phyloP scores from a whole-genome alignment of 2,329 filamentous ascomycete genomes.

The Pseudogymnoascus sp. region DNA sequence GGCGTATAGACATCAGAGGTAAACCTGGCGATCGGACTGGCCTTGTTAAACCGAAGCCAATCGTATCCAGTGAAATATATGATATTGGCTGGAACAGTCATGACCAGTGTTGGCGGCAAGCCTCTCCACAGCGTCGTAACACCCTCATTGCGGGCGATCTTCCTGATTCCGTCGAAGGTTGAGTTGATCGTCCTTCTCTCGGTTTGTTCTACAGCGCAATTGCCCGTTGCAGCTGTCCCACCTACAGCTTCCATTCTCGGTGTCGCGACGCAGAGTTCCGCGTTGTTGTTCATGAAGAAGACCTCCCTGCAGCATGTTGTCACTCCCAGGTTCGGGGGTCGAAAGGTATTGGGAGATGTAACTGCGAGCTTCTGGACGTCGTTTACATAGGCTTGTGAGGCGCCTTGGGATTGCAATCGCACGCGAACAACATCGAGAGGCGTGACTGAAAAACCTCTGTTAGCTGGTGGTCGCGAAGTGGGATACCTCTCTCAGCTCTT shows the following conservation, averaged over 20 bases:
- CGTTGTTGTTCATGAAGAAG: constrained; percentile 86
- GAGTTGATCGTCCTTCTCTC: constrained; percentile 79
- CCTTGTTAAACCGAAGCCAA: constrained; percentile 69
- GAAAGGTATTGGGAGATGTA: constrained; percentile 56
- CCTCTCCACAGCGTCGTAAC: constrained; percentile 82
- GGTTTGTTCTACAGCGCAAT: constrained; percentile 82
- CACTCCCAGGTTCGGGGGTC: constrained; percentile 77
- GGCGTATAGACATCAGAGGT: constrained; percentile 67
- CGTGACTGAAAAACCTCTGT: constrained; percentile 58
- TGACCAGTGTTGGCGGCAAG: constrained; percentile 84
- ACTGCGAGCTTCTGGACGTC: constrained; percentile 50
- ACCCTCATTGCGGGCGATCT: constrained; percentile 93
- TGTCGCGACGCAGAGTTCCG: constrained; percentile 47
- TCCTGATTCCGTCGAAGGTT: constrained; percentile 83
- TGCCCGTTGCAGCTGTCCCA: constrained; percentile 39
- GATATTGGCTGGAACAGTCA: constrained; percentile 92
- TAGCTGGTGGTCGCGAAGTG: background rate
- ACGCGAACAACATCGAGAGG: constrained; percentile 95
- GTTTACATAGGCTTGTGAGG: constrained; percentile 40
- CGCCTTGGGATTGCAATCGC: constrained; percentile 77
- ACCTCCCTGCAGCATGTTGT: constrained; percentile 94
- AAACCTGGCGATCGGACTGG: constrained; percentile 60
- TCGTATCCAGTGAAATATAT: constrained; percentile 99
- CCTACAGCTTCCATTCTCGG: constrained; percentile 21
- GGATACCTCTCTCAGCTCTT: background rate